Evolutionary conservation across 345 rosid species (phyloP), one percentile per base, ranked within the genome.

Genomic region (Stellera chamaejasme): DNA sequence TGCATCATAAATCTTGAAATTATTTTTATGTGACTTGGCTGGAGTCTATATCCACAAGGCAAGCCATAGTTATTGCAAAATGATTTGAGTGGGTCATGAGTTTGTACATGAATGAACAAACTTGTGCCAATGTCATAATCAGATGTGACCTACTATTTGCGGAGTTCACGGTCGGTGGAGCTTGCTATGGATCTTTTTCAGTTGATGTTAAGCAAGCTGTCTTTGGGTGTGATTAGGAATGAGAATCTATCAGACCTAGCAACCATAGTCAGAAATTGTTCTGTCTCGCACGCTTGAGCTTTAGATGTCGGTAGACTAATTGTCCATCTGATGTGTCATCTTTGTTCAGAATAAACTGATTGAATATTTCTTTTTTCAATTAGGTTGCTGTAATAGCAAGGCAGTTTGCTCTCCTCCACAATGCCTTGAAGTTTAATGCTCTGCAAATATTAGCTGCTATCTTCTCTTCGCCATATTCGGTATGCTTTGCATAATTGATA

Each of bases 371-470:
- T 3, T 54, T 19, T 53, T 58, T 36, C 28, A 26, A 46, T 54
- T 67, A 92, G 98, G 89, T 81, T 72, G 72, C 72, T 25, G 54
- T 80, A 42, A 55, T 81, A 53, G 72, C 77, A 12, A 77, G 90
- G 61, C 90, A 84, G 56, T 92, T 92, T 84, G 88, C 90, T 26
- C 74, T 86, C 15, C 72, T 84, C 66, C 97, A 88, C 72, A 82
- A 74, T 75, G 77, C 82, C 14, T 55, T 85, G 65, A 92, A 88
- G 81, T 88, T 92, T 59, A 93, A 86, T 66, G 85, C 82, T 43
- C 90, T 92, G 64, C 90, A 81, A 56, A 55, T 92, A n/a, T 82
- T 92, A 41, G 82, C 87, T 45, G 75, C 79, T 52, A 72, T 92
- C 62, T 77, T 84, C 74, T 80, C 78, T 32, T 82, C 92, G 10